phyloP scores from a whole-genome alignment of 768 basidiomycete genomes.

The Boletellus sp. region DNA sequence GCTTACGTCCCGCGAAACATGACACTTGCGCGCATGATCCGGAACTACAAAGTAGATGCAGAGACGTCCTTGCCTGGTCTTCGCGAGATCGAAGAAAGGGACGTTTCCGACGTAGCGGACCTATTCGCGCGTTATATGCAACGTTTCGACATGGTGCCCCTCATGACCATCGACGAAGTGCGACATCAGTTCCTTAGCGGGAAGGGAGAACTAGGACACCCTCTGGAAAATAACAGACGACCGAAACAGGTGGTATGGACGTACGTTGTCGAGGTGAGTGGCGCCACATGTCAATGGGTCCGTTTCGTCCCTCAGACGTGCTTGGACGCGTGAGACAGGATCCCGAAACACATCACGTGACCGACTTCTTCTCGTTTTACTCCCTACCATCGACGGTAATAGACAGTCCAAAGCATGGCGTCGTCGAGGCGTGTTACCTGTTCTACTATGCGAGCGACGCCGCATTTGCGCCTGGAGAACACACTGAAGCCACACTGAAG shows the following conservation, averaged over 20 bases:
- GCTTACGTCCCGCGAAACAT: constrained; percentile 80
- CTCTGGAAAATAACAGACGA: constrained; percentile 39
- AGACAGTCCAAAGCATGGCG: constrained; percentile 60
- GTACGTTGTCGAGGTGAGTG: constrained; percentile 83
- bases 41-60: constrained; percentile 62
- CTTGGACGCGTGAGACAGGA: constrained; percentile 47
- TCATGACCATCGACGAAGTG: constrained; percentile 73
- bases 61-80: constrained; percentile 56
- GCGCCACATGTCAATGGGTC: constrained; percentile 26
- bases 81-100: constrained; percentile 83
- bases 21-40: constrained; percentile 90
- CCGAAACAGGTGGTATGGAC: constrained; percentile 90
- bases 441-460: constrained; percentile 90
- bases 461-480: constrained; percentile 58
- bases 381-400: constrained; percentile 94
- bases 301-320: background rate
- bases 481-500: constrained; percentile 61
- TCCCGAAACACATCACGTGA: constrained; percentile 75
- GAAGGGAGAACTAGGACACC: constrained; percentile 49
- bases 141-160: constrained; percentile 79
- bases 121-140: constrained; percentile 77
- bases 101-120: constrained; percentile 65
- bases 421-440: constrained; percentile 90
- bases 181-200: constrained; percentile 89
- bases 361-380: constrained; percentile 97